These are phyloP conservation scores for Mrakia blollopis DNA, from an alignment of 768 basidiomycete species.

Conservation along the genomic window DNA sequence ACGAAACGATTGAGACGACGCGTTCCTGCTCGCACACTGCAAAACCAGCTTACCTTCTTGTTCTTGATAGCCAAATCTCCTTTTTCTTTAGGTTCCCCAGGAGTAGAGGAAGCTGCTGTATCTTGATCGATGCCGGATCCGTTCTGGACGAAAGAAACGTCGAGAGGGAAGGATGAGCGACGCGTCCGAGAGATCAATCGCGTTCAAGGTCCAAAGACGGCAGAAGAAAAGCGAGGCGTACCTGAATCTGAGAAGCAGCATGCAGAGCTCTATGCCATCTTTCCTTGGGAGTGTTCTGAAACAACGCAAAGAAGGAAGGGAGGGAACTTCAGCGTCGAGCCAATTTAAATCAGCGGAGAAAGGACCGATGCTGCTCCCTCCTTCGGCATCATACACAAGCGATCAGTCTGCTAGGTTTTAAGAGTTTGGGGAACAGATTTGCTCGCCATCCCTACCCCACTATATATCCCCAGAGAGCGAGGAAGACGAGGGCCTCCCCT, in stretches of 20 bases:
- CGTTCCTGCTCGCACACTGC: not conserved
- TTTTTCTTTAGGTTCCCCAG: not conserved
- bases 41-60: not conserved
- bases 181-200: not conserved
- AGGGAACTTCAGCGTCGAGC: not conserved
- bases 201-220: not conserved
- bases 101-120: not conserved
- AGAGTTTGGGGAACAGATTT: too few relatives aligned
- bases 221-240: not conserved
- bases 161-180: not conserved
- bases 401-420: too few relatives aligned
- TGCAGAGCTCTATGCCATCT: conserved; percentile 30
- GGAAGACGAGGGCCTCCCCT: too few relatives aligned
- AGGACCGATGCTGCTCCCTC: too few relatives aligned
- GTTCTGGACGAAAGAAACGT: too few relatives aligned
- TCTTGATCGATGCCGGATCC: not conserved
- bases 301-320: too few relatives aligned
- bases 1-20: not conserved
- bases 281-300: conserved; percentile 17
- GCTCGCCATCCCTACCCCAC: not conserved
- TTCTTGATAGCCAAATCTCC: conserved; percentile 7
- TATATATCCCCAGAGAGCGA: too few relatives aligned
- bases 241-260: conserved; percentile 19
- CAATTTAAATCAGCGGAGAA: too few relatives aligned
- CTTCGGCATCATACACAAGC: not conserved